A percentile compares a stretch with the other conserved stretches of the same genome.
Conservation (phyloP, 2,329 filamentous ascomycete genomes). For the Fonsecaea nubica region DNA sequence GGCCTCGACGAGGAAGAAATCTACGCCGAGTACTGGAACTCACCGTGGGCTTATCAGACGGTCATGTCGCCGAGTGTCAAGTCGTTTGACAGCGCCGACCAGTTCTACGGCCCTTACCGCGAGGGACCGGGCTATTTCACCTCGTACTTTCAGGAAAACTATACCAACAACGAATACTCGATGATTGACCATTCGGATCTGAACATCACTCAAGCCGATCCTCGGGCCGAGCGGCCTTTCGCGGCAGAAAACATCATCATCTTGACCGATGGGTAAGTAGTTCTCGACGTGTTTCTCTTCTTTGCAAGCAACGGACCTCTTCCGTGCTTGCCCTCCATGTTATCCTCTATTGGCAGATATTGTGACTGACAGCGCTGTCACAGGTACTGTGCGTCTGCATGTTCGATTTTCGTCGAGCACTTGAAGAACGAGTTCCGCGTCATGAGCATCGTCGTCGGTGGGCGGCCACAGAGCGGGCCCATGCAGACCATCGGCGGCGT, state of each 20-base stretch:
- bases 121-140: constrained; percentile 3
- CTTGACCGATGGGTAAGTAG: constrained; percentile 55
- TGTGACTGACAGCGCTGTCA: neutral
- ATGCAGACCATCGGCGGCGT: constrained; percentile 70
- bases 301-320: too few species aligned
- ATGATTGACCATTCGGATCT: constrained; percentile 2
- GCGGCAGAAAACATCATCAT: constrained; percentile 59
- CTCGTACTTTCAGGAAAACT: constrained; percentile 5
- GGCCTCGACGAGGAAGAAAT: neutral
- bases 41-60: neutral
- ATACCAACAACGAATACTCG: constrained; percentile 5
- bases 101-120: neutral
- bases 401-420: constrained; percentile 63
- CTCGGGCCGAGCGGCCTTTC: constrained; percentile 52
- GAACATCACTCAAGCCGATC: neutral
- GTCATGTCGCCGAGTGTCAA: neutral
- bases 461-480: constrained; percentile 52
- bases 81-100: neutral
- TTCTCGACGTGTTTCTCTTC: neutral
- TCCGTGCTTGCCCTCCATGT: too few species aligned
- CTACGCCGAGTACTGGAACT: neutral
- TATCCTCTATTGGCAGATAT: too few species aligned
- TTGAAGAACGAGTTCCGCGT: constrained; percentile 61
- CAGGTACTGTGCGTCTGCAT: constrained; percentile 60
- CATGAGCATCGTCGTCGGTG: constrained; percentile 63